Evolutionary conservation across 208 protist genomes (phyloP), one percentile per base, ranked within the genome.

Genomic region (Naegleria lovaniensis): DNA sequence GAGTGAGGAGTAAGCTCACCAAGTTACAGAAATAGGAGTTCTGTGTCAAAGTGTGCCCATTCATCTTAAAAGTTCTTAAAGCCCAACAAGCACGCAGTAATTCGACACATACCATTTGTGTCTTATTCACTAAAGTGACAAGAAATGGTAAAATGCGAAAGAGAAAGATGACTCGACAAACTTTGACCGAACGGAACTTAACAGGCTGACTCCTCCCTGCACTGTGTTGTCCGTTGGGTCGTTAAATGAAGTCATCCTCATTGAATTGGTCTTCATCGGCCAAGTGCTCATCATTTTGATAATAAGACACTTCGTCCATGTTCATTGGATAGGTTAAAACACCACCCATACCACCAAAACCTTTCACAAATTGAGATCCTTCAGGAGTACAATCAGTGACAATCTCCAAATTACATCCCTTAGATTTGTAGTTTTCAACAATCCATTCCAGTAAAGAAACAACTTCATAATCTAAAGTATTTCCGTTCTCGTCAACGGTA

Each of bases 401-500:
- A 83, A 98, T 96, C 94, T 98, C 97, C 41, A 98, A 95, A n/a
- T 92, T 95, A 94, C 95, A 97, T 83, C 99, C 99, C 90, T 99
- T 99, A 59, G 98, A 97, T 79, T 97, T 97, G 95, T 99, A 99
- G 94, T 99, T 99, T 41, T 98, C 93, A 15, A 99, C 96, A 38
- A 99, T 94, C 98, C 98, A 99, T 93, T 99, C 99, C 29, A 99
- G 94, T 67, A 99, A 95, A 91, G 95, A 92, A 83, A 98, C 94
- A 79, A 91, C 91, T 51, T 96, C 95, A 59, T 98, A 94, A 67
- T 99, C 98, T 22, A 96, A 92, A 3, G 97, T 94, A 6, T 13
- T 5, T 67, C 84, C 84, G 16, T 19, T 92, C 19, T 39, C 90
- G 43, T 90, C 90, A 58, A 33, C 19, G 51, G 90, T 76, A 51